Conservation (phyloP, 2,329 filamentous ascomycete species). For the Colletotrichum sp. region DNA sequence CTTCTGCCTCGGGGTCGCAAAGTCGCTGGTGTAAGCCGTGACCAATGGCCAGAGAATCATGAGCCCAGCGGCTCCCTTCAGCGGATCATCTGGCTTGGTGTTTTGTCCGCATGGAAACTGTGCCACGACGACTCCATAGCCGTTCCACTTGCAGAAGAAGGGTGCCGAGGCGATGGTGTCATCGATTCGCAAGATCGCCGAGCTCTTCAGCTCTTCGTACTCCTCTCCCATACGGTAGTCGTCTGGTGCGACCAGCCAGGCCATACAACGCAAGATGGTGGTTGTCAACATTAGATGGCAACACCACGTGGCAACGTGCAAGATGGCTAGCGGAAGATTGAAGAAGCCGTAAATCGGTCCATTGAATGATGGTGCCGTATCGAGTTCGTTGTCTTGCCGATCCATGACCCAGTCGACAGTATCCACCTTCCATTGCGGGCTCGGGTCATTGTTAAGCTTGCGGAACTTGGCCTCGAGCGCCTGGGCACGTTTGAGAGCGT, state of each 20-base stretch:
- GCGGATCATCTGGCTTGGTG: conserved; percentile 10
- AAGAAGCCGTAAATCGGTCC: conserved; percentile 25
- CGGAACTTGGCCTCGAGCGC: conserved; percentile 17
- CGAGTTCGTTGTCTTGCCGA: conserved; percentile 17
- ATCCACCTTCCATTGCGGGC: conserved; percentile 19
- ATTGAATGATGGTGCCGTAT: background rate
- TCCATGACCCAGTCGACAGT: conserved; percentile 12
- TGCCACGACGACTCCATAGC: conserved; percentile 13
- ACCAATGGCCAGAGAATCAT: conserved; percentile 23
- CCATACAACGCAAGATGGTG: conserved; percentile 25
- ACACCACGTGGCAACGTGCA: conserved; percentile 24
- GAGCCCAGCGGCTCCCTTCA: conserved; percentile 24
- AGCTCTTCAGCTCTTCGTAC: conserved; percentile 20
- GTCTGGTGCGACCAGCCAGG: conserved; percentile 24
- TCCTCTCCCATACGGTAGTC: conserved; percentile 22
- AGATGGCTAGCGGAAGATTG: conserved; percentile 20
- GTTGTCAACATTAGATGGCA: conserved; percentile 26
- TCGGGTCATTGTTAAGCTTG: conserved; percentile 19
- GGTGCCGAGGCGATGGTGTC: conserved; percentile 23
- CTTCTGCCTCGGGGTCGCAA: conserved; percentile 23
- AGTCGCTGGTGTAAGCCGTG: conserved; percentile 22
- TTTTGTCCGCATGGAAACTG: conserved; percentile 20
- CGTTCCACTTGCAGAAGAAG: conserved; percentile 25
- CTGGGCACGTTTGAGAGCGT: conserved; percentile 16
- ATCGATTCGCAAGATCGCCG: conserved; percentile 20